Conservation (phyloP, 345 rosid genomes). For the Eucalyptus polybractea region DNA sequence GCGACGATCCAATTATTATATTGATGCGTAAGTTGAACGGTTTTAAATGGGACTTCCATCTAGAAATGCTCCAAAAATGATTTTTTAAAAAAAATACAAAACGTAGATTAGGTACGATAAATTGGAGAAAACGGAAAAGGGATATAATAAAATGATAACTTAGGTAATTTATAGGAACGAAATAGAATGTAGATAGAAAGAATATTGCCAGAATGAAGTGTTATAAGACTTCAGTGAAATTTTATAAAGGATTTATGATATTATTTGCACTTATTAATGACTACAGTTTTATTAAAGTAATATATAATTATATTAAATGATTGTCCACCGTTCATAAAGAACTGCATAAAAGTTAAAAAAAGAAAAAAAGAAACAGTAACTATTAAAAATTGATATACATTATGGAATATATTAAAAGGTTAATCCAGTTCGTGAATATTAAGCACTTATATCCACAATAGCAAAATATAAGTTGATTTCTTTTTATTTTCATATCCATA, state of each 20-base stretch:
- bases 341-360: background rate
- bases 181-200: background rate
- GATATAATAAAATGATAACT: background rate
- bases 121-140: background rate
- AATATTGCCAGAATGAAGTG: background rate
- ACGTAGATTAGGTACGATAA: background rate
- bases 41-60: background rate
- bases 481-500: background rate
- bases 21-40: background rate
- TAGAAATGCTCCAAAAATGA: background rate
- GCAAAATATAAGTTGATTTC: background rate
- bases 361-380: background rate
- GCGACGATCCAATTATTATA: background rate
- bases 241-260: background rate
- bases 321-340: background rate
- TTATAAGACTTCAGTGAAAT: background rate
- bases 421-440: background rate
- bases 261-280: background rate
- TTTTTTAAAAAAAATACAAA: background rate
- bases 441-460: background rate
- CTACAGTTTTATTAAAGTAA: background rate
- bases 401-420: background rate
- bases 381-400: background rate
- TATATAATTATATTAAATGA: background rate
- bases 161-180: background rate